Base-by-base conservation (phyloP, 164 flowering plant species). In the Liriodendron chinense region DNA sequence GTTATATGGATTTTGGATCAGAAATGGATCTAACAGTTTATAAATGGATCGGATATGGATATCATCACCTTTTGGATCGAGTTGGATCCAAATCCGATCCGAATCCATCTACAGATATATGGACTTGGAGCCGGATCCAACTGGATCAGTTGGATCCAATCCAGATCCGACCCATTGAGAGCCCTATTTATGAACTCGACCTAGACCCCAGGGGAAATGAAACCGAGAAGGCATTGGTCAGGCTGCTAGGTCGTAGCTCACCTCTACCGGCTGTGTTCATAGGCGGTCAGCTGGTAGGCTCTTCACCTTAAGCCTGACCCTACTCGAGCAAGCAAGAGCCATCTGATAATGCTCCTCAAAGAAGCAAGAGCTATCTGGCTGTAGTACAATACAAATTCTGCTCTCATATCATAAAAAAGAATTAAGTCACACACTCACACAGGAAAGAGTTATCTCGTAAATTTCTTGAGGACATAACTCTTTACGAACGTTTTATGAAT, bases 241-340 rank as follows among this genome's bases (percentile, higher is more conserved):
- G 79, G 21, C 76, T 88, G 1, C 2, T 69, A 23, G 89, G 91
- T 13, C 82, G 91, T 78, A 81, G 71, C 76, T 90, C 90, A 13
- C 67, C 83, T 0, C 87, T 89, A 8, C 92, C 89, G 0, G 91
- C 88, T 0, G 89, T 87, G 47, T 89, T 87, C 79, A 81, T 89
- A 4, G 90, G 92, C 0, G 87, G 92, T 13, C 75, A 77, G 43
- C 82, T 87, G 9, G 84, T 89, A 0, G 87, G 89, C 14, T 82
- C 92, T 1, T 43, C 97, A 90, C 78, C 87, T 92, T 8, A 83
- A 86, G 53, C 94, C 94, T 50, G 78, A 83, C 67, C 79, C 79
- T 5, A 73, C 1, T 34, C 89, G 79, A 8, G 61, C 82, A 74
- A 9, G 80, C 77, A 0, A 64, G 79, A 23, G 76, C 72, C 21